Conservation (phyloP, 208 protist genomes). For the Acanthamoeba healyi region DNA sequence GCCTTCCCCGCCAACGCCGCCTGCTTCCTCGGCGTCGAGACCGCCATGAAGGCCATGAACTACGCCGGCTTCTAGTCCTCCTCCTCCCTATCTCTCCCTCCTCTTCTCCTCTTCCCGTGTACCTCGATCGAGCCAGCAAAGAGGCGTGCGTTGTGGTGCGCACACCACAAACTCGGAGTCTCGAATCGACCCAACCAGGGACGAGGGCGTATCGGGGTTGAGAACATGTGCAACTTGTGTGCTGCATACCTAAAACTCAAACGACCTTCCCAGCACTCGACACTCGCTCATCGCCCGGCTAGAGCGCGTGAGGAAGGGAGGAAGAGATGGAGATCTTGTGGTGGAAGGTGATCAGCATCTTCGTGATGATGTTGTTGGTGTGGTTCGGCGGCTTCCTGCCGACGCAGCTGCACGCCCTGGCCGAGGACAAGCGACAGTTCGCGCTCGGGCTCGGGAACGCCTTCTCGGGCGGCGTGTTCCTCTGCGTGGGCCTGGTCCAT, state of each 20-base stretch:
- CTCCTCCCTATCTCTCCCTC: too few species aligned
- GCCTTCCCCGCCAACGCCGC: slow-evolving; percentile 91
- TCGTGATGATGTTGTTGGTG: slow-evolving; percentile 46
- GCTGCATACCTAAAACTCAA: too few species aligned
- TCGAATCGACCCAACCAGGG: too few species aligned
- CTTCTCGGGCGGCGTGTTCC: slow-evolving; percentile 75
- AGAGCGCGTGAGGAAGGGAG: not conserved
- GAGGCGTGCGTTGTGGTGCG: too few species aligned
- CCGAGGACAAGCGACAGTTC: slow-evolving; percentile 15
- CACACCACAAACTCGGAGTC: too few species aligned
- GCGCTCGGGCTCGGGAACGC: slow-evolving; percentile 55
- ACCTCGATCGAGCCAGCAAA: too few species aligned
- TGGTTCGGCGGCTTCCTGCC: slow-evolving; percentile 57
- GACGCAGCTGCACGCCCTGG: slow-evolving; percentile 4
- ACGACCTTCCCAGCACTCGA: too few species aligned
- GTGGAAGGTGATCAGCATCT: slow-evolving; percentile 70
- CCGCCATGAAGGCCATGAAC: slow-evolving; percentile 79
- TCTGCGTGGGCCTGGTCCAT: slow-evolving; percentile 67
- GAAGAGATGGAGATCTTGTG: slow-evolving; percentile 32
- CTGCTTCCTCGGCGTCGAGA: slow-evolving; percentile 89
- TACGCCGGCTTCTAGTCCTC: slow-evolving; percentile 37
- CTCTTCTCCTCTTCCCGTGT: too few species aligned
- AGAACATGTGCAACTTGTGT: too few species aligned
- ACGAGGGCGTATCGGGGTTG: too few species aligned
- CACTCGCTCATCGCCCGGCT: too few species aligned